Conservation (phyloP, 2,329 filamentous ascomycete species). For the Fusarium nodosum region DNA sequence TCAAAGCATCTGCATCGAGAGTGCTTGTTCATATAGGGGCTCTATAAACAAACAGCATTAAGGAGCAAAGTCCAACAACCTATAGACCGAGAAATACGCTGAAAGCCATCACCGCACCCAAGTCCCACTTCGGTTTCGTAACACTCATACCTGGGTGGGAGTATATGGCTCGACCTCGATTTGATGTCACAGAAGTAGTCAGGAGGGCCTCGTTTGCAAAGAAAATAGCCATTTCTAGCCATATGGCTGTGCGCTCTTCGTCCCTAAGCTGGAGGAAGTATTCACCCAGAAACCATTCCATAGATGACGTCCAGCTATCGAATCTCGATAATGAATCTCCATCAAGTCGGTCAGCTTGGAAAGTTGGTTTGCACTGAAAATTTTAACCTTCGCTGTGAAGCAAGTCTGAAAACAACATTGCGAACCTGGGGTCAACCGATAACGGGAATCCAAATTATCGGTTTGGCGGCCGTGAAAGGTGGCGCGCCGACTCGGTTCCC, state of each 20-base stretch:
- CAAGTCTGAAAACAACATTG: slow-evolving; percentile 6
- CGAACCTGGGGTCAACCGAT: not conserved
- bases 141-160: not conserved
- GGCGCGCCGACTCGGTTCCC: not conserved
- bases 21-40: slow-evolving; percentile 24
- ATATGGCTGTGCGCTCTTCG: fast-evolving
- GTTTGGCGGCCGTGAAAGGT: too few relatives aligned
- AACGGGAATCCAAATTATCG: not conserved
- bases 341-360: too few relatives aligned
- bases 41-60: slow-evolving; percentile 18
- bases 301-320: not conserved
- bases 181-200: not conserved
- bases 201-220: slow-evolving; percentile 37
- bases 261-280: not conserved
- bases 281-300: not conserved
- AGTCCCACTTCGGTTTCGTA: slow-evolving; percentile 18
- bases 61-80: not conserved
- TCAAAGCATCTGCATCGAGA: slow-evolving; percentile 31
- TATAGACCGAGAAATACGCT: slow-evolving; percentile 20
- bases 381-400: fast-evolving
- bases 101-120: slow-evolving; percentile 4
- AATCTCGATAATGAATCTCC: not conserved
- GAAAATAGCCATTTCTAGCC: slow-evolving; percentile 32
- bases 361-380: not conserved
- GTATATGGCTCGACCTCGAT: not conserved